Conservation (phyloP, 768 basidiomycete genomes). For the Pisolithus marmoratus region DNA sequence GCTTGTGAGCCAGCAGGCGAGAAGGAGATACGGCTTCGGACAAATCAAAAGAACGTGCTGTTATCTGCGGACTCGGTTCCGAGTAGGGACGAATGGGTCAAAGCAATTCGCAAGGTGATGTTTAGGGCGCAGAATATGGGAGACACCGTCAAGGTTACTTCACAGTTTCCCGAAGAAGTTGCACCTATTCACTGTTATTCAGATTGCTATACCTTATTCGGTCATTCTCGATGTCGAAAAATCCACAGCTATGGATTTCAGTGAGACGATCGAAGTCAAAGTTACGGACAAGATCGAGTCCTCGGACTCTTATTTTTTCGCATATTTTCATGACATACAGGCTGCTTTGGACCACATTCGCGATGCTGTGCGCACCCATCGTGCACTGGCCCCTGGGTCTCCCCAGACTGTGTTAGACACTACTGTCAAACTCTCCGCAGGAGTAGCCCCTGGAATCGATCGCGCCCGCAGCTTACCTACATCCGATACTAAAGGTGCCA, state of each 20-base stretch:
- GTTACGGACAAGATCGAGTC: conserved; percentile 77
- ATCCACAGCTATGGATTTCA: conserved; percentile 88
- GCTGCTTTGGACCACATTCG: conserved; percentile 78
- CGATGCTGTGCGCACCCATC: conserved; percentile 59
- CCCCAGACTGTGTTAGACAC: conserved; percentile 49
- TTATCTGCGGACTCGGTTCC: conserved; percentile 76
- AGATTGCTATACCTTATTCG: conserved; percentile 94
- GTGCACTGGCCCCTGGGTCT: conserved; percentile 23
- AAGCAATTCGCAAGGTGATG: conserved; percentile 87
- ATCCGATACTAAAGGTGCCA: conserved; percentile 26
- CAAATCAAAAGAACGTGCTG: conserved; percentile 69
- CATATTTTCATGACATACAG: conserved; percentile 84
- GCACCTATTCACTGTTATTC: conserved; percentile 6
- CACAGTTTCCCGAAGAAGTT: not conserved
- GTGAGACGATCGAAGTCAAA: conserved; percentile 93
- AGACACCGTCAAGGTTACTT: conserved; percentile 79
- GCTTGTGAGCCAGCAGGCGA: conserved; percentile 78
- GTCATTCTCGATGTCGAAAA: conserved; percentile 85
- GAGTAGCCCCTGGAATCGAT: conserved; percentile 27
- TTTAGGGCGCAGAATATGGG: conserved; percentile 97
- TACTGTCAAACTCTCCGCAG: conserved; percentile 35
- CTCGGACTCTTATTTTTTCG: conserved; percentile 88
- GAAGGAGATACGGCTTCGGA: conserved; percentile 76
- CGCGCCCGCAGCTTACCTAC: conserved; percentile 37
- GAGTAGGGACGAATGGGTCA: conserved; percentile 93